Conservation (phyloP, 371 early-diverging fungal genomes). For the Mycotypha africana region DNA sequence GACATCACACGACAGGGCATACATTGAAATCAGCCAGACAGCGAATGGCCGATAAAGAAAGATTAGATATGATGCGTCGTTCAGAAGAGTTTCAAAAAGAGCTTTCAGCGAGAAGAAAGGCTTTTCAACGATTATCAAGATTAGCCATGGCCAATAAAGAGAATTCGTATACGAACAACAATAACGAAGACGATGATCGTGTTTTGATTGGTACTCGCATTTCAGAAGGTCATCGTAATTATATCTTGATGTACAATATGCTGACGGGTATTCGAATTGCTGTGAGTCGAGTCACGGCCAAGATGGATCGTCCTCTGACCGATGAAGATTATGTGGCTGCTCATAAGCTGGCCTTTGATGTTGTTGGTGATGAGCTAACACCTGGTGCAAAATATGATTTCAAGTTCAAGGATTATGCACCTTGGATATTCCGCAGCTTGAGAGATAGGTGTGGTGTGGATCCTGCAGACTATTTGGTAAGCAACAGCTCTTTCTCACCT, state of each 20-base stretch:
- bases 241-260: conserved; percentile 94
- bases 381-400: conserved; percentile 91
- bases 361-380: conserved; percentile 87
- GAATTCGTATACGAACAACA: too few species aligned
- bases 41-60: conserved; percentile 22
- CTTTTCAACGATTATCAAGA: conserved; percentile 28
- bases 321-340: conserved; percentile 76
- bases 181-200: conserved; percentile 34
- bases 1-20: conserved; percentile 42
- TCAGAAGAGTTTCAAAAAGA: conserved; percentile 33
- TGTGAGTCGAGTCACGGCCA: conserved; percentile 73
- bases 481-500: neutral
- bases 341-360: conserved; percentile 90
- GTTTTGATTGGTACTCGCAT: conserved; percentile 56
- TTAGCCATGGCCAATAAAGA: neutral
- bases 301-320: conserved; percentile 61
- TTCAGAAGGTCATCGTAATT: conserved; percentile 56
- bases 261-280: conserved; percentile 82
- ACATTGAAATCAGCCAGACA: conserved; percentile 22
- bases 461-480: conserved; percentile 85
- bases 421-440: conserved; percentile 87
- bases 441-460: conserved; percentile 81
- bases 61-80: conserved; percentile 14
- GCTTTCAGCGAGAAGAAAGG: conserved; percentile 20
- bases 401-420: conserved; percentile 96